Evolutionary conservation across 495 filamentous ascomycete species (phyloP), one percentile per base, ranked within the genome.

Genomic region (Neurospora tetrasperma): DNA sequence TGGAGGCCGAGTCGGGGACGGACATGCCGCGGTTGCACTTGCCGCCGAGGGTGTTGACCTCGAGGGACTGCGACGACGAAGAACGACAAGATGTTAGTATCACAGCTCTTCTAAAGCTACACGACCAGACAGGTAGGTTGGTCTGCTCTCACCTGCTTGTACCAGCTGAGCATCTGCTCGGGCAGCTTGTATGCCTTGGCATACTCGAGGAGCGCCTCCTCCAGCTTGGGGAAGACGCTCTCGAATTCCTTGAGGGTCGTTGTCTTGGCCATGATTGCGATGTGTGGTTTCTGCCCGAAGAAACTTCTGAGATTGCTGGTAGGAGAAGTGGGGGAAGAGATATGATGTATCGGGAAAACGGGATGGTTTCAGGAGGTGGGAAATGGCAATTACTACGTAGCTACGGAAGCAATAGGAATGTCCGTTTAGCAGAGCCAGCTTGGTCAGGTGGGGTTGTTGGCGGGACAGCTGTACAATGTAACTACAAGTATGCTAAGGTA

Each of bases 21-120:
- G 96, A 98, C 89, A 99, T 96, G 82, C 96, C 96, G 76, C 96
- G 93, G 85, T 98, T 99, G 86, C 93, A 95, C 88, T 99, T 99
- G 78, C 96, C 96, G 78, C 96, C 96, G 69, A 94, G 84, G 18
- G 92, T 88, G 82, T 99, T 99, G 86, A 90, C 87, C 75, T 92
- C 85, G 74, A 98, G 87, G 69, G 86, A 88, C 94, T 97, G 79
- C 71, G 9, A 74, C 71, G 9, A 74, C 66, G 23, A 31, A 23
- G 11, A 27, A 59, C 74, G 71, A 73, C n/a, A 10, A 70, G 39
- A 43, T 71, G 59, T 76, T 59, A 76, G 66, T 48, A 46, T 76
- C 69, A 79, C 73, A 27, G 42, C 72, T 75, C 75, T 75, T 48
- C 59, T 18, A 6, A 23, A 12, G 11, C 42, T 38, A 40, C 38